Conservation (phyloP, 1,139 yeast genomes). For the Schwanniomyces etchellsii region DNA sequence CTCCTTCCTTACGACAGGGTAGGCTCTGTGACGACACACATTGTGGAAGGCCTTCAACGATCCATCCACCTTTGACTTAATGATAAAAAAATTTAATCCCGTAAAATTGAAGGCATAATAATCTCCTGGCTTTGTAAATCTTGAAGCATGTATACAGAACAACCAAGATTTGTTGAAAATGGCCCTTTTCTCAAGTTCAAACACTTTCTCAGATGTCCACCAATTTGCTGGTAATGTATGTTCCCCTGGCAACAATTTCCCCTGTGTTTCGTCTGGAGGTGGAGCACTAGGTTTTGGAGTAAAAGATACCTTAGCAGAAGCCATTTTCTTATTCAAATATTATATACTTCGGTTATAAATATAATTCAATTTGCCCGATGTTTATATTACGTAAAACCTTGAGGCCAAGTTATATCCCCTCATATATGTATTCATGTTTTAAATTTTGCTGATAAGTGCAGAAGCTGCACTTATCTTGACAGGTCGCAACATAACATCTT, state of each 20-base stretch:
- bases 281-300: slow-evolving; percentile 19
- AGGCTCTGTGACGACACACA: slow-evolving; percentile 61
- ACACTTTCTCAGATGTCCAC: slow-evolving; percentile 57
- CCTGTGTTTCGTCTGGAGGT: slow-evolving; percentile 17
- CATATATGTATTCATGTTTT: too few species aligned
- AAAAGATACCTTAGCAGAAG: slow-evolving; percentile 10
- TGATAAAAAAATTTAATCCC: slow-evolving; percentile 52
- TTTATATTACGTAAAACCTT: too few species aligned
- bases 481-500: too few species aligned
- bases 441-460: too few species aligned
- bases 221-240: slow-evolving; percentile 62
- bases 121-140: slow-evolving; percentile 54
- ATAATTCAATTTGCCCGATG: too few species aligned
- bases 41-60: slow-evolving; percentile 55
- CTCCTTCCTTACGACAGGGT: slow-evolving; percentile 53
- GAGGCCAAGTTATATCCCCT: too few species aligned
- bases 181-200: slow-evolving; percentile 52
- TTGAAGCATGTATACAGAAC: slow-evolving; percentile 43
- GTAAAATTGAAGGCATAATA: slow-evolving; percentile 44
- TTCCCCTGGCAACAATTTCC: slow-evolving; percentile 36
- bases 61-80: slow-evolving; percentile 46
- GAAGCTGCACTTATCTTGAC: too few species aligned
- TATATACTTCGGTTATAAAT: too few species aligned
- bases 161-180: slow-evolving; percentile 54
- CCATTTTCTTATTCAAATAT: too few species aligned